A percentile compares a stretch with the other conserved stretches of the same genome.
Evolutionary conservation across 1,139 yeast species (phyloP).

Genomic region (Pichia sp.): DNA sequence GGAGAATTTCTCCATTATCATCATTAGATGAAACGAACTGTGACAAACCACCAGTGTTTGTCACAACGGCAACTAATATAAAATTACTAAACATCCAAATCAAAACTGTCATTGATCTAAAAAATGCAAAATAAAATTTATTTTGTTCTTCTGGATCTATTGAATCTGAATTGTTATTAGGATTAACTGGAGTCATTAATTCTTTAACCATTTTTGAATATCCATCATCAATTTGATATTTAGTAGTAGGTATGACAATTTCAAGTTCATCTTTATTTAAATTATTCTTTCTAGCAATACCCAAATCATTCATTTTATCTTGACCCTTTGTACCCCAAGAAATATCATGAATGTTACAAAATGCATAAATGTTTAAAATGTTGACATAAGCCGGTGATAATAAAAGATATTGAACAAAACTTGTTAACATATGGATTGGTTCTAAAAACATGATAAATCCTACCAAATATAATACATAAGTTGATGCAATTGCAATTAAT

Average conservation of each 20-base stretch:
- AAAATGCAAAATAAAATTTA: slow-evolving; percentile 68
- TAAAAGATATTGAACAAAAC: slow-evolving; percentile 63
- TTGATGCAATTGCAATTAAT: slow-evolving; percentile 78
- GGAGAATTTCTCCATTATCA: slow-evolving; percentile 7
- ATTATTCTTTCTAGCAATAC: slow-evolving; percentile 48
- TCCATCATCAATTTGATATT: slow-evolving; percentile 53
- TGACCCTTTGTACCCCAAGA: slow-evolving; percentile 88
- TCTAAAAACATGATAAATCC: slow-evolving; percentile 73
- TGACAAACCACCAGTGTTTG: slow-evolving; percentile 59
- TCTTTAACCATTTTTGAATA: slow-evolving; percentile 48
- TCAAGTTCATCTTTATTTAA: slow-evolving; percentile 45
- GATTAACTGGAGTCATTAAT: slow-evolving; percentile 26
- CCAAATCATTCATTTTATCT: slow-evolving; percentile 57
- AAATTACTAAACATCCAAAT: slow-evolving; percentile 73
- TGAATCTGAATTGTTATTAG: neutral
- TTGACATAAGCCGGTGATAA: slow-evolving; percentile 73
- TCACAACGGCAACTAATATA: slow-evolving; percentile 57
- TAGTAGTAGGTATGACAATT: slow-evolving; percentile 61
- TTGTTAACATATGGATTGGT: slow-evolving; percentile 74
- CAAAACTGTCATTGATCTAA: slow-evolving; percentile 73
- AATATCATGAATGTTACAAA: slow-evolving; percentile 80
- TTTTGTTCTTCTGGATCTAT: slow-evolving; percentile 29
- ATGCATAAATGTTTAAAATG: slow-evolving; percentile 74
- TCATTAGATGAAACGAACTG: slow-evolving; percentile 25
- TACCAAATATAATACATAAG: slow-evolving; percentile 72